phyloP scores from a whole-genome alignment of 2,329 filamentous ascomycete genomes.

The Apiospora rasikravindrae region DNA sequence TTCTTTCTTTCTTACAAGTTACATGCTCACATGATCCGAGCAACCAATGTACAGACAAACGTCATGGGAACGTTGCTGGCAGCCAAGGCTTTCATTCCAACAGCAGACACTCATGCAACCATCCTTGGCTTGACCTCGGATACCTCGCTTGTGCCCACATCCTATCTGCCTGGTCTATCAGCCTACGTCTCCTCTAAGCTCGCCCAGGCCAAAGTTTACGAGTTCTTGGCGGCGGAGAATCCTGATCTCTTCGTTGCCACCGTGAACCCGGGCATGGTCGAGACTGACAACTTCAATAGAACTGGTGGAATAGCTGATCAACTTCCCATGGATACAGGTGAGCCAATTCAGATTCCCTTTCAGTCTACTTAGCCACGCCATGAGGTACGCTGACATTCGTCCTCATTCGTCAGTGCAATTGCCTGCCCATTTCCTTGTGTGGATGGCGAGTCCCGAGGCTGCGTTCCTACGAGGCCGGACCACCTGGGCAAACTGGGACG shows the following conservation, averaged over 20 bases:
- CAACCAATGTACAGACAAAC: too few species aligned
- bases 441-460: slow-evolving; percentile 29
- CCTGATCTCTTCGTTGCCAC: slow-evolving; percentile 43
- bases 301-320: neutral
- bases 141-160: slow-evolving; percentile 31
- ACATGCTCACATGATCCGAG: too few species aligned
- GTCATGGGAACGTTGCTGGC: too few species aligned
- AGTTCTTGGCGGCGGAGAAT: slow-evolving; percentile 42
- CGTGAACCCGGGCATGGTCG: slow-evolving; percentile 48
- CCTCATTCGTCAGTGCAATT: slow-evolving; percentile 22
- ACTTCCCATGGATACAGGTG: neutral
- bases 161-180: slow-evolving; percentile 37
- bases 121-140: slow-evolving; percentile 31
- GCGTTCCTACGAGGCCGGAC: slow-evolving; percentile 41
- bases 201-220: slow-evolving; percentile 41
- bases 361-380: neutral
- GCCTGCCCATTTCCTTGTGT: slow-evolving; percentile 26
- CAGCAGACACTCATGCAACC: slow-evolving; percentile 22
- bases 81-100: slow-evolving; percentile 2
- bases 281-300: slow-evolving; percentile 36
- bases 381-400: too few species aligned
- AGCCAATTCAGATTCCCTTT: neutral
- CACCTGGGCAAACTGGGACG: slow-evolving; percentile 48
- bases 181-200: slow-evolving; percentile 35
- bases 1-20: too few species aligned